Percentiles rank a stretch among this genome's conserved stretches.
These are phyloP conservation scores for Exophiala bonariae DNA, from an alignment of 2,329 filamentous ascomycete genomes.

Conservation along the genomic window DNA sequence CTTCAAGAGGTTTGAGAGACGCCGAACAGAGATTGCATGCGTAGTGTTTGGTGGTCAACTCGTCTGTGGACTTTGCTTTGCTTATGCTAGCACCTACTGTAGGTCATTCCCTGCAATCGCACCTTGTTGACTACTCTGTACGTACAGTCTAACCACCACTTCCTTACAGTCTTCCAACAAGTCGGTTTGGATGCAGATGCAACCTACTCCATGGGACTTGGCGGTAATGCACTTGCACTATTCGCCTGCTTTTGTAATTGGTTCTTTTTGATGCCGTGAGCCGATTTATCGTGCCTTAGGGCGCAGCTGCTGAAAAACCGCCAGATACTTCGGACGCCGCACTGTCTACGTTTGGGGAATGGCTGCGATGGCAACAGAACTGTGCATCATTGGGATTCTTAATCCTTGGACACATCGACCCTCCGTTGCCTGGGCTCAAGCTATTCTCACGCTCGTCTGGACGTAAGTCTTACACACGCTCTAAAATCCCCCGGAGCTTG, in stretches of 20 bases:
- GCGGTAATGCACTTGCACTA: slow-evolving; percentile 54
- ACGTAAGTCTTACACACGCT: too few relatives aligned
- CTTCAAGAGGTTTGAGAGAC: slow-evolving; percentile 75
- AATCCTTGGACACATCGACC: slow-evolving; percentile 22
- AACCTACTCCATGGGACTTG: slow-evolving; percentile 58
- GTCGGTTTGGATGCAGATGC: slow-evolving; percentile 52
- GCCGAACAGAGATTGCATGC: slow-evolving; percentile 72
- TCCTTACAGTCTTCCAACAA: slow-evolving; percentile 47
- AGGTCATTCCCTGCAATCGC: slow-evolving; percentile 38
- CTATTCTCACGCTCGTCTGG: slow-evolving; percentile 48
- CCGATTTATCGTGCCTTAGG: background rate
- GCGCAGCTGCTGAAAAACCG: slow-evolving; percentile 42
- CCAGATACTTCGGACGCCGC: slow-evolving; percentile 55
- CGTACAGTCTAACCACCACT: too few relatives aligned
- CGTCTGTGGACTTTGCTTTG: slow-evolving; percentile 62
- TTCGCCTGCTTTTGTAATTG: slow-evolving; percentile 64
- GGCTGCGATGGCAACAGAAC: slow-evolving; percentile 26
- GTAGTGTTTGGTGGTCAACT: slow-evolving; percentile 66
- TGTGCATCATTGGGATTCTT: slow-evolving; percentile 32
- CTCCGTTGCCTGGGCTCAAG: slow-evolving; percentile 35
- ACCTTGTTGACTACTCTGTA: too few relatives aligned
- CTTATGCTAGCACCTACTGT: slow-evolving; percentile 60
- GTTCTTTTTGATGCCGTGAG: slow-evolving; percentile 32
- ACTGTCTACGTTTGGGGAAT: slow-evolving; percentile 38
- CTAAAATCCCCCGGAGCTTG: too few relatives aligned